Evolutionary conservation across 257 asterid genomes (phyloP).

Genomic region (Buddleja alternifolia): DNA sequence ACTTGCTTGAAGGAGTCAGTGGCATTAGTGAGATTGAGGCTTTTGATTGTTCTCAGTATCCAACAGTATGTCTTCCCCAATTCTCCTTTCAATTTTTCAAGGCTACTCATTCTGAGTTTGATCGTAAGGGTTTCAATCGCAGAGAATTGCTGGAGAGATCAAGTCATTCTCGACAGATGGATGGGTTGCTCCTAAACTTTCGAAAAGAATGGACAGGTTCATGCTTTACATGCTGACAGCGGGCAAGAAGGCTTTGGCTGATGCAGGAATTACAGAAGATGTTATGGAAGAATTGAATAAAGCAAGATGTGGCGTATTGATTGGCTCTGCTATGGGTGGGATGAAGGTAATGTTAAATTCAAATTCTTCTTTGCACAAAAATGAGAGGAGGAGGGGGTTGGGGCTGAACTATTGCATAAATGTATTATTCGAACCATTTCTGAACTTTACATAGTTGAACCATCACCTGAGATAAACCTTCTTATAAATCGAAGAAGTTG

Average conservation of each 20-base stretch:
- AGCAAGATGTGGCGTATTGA: constrained; percentile 74
- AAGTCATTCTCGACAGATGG: constrained; percentile 84
- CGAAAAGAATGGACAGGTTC: constrained; percentile 87
- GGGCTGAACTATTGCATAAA: constrained; percentile 17
- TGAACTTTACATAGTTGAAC: constrained; percentile 10
- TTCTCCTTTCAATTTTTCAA: constrained; percentile 18
- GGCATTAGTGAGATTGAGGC: constrained; percentile 84
- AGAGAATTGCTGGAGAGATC: constrained; percentile 93
- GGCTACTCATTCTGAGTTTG: constrained; percentile 30
- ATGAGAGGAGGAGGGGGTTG: constrained; percentile 1
- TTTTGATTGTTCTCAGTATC: constrained; percentile 75
- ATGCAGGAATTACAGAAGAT: constrained; percentile 78
- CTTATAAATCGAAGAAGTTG: constrained; percentile 12
- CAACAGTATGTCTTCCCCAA: constrained; percentile 63
- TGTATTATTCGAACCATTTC: background rate
- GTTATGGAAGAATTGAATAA: constrained; percentile 66
- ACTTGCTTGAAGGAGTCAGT: constrained; percentile 80
- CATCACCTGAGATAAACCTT: background rate
- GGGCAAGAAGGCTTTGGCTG: constrained; percentile 83
- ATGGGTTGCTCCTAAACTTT: constrained; percentile 79
- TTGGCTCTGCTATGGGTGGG: constrained; percentile 94
- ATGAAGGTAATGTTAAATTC: constrained; percentile 61
- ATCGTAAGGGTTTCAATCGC: constrained; percentile 32
- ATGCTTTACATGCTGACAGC: constrained; percentile 95
- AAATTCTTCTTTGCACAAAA: constrained; percentile 14